phyloP scores from a whole-genome alignment of 73 alveolate species.

The Breviolum minutum region DNA sequence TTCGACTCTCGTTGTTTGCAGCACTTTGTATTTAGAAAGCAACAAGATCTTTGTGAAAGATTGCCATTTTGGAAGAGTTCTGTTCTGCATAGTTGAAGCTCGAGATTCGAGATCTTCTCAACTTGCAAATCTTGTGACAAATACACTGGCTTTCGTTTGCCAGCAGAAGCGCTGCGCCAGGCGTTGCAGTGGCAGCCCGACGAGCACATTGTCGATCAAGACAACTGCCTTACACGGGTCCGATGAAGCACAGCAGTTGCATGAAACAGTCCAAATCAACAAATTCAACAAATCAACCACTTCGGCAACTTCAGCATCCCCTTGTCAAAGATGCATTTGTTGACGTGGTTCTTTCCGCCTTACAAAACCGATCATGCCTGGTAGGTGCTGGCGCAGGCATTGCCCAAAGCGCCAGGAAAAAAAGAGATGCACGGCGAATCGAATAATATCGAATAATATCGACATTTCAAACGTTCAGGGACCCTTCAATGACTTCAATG shows the following conservation, averaged over 20 bases:
- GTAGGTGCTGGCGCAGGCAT: conserved; percentile 18
- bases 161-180: not conserved
- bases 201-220: conserved; percentile 61
- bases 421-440: not conserved
- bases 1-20: not conserved
- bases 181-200: conserved; percentile 93
- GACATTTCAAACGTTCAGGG: not conserved
- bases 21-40: too few relatives aligned
- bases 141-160: too few relatives aligned
- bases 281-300: too few relatives aligned
- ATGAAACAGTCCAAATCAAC: too few relatives aligned
- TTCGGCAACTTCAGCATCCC: not conserved
- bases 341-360: not conserved
- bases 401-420: not conserved
- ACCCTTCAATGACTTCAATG: too few relatives aligned
- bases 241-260: not conserved
- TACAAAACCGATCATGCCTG: too few relatives aligned
- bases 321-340: not conserved
- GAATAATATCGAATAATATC: too few relatives aligned
- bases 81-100: too few relatives aligned
- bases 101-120: too few relatives aligned
- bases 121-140: too few relatives aligned
- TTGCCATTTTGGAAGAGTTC: too few relatives aligned
- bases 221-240: conserved; percentile 70
- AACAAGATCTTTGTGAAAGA: too few relatives aligned